Base-by-base conservation (phyloP, 202 grass and related monocot species). In the Schoenoplectus tabernaemontani region DNA sequence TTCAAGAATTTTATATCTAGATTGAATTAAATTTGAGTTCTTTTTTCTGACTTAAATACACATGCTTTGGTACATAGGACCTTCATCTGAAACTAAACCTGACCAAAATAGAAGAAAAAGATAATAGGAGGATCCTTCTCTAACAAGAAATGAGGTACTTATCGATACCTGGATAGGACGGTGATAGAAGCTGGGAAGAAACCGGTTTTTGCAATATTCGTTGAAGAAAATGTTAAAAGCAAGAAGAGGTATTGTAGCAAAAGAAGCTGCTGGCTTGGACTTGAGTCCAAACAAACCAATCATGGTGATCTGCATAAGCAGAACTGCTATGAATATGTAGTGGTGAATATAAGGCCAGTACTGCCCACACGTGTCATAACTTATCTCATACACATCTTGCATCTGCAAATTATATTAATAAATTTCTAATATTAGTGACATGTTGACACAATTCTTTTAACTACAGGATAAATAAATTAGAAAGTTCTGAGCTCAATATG, bases 371-470 rank as follows among this genome's bases (percentile, higher is more conserved):
- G 90, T 97, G n/a, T 97, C 87, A 7, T 97, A 97, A 24, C 74
- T 78, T 63, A 91, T 89, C 22, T 91, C 87, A 85, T 97, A 97
- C 34, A 97, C 93, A 64, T 97, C 90, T 86, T 93, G 90, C 87
- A 93, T 93, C 88, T 97, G 38, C 8, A 83, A 62, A 74, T 30
- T 24, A 75, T 2, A 50, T 65, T 6, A 77, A 0, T 26, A 71
- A 24, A 13, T 28, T 23, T 44, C 6, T 71, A 16, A 28, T 15
- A 70, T 22, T 26, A 26, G 22, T 47, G 26, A 47, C 22, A 70
- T 13, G 47, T 13, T 47, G 22, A 28, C 66, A 47, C 10, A 24
- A 13, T 28, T 47, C 12, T 39, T 44, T n/a, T 7, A 63, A 63
- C 5, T 64, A 16, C 6, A 16, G 6, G 16, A 38, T 38, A 16